Evolutionary conservation across 192 early-diverging fungal species (phyloP).

Genomic region (Gigaspora rosea): DNA sequence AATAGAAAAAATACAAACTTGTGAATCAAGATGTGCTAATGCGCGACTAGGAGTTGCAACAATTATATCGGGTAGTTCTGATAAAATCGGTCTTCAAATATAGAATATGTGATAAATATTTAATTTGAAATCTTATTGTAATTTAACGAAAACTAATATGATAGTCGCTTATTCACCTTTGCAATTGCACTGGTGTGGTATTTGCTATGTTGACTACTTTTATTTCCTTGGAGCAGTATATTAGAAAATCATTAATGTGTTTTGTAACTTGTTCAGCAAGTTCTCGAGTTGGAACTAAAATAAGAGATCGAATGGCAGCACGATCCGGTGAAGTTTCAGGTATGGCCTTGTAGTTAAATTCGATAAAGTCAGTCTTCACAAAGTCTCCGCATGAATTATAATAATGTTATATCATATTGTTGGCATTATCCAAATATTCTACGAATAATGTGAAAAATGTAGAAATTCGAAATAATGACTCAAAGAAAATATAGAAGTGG

Average conservation of each 20-base stretch:
- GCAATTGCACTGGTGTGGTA: slow-evolving; percentile 53
- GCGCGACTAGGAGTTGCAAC: slow-evolving; percentile 85
- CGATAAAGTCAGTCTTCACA: not conserved
- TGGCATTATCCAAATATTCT: too few species aligned
- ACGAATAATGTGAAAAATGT: not conserved
- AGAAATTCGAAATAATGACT: not conserved
- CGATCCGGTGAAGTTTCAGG: slow-evolving; percentile 37
- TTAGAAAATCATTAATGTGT: slow-evolving; percentile 70
- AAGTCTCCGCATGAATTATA: too few species aligned
- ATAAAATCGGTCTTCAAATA: slow-evolving; percentile 66
- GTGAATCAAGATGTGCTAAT: slow-evolving; percentile 70
- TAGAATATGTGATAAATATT: not conserved
- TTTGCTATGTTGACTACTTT: slow-evolving; percentile 67
- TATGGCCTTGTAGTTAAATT: slow-evolving; percentile 34
- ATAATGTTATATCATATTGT: too few species aligned
- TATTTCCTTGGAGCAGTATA: slow-evolving; percentile 72
- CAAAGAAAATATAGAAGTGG: not conserved
- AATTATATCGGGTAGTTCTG: slow-evolving; percentile 84
- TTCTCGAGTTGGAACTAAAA: slow-evolving; percentile 95
- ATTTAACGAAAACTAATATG: not conserved
- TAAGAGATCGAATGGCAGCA: slow-evolving; percentile 54
- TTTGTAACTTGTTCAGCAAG: slow-evolving; percentile 90
- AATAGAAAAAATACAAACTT: slow-evolving; percentile 39
- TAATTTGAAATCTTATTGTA: not conserved
- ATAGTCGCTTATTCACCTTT: slow-evolving; percentile 45